Evolutionary conservation across 306 rosid genomes (phyloP).

Genomic region (Lithocarpus polystachyus): DNA sequence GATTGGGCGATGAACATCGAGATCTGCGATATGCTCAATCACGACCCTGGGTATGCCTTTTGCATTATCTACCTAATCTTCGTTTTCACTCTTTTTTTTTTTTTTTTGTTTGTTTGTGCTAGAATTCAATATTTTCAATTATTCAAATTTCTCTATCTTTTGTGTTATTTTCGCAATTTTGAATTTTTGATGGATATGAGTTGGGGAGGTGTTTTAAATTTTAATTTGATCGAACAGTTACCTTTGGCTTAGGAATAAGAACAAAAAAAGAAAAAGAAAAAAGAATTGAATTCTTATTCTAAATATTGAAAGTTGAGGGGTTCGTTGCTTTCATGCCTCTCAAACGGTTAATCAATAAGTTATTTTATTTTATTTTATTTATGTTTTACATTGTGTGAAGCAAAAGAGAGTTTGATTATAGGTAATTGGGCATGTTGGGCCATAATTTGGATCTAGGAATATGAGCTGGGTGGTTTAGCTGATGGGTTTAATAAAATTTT

Average conservation of each 20-base stretch:
- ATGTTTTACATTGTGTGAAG: neutral
- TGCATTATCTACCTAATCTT: slow-evolving; percentile 9
- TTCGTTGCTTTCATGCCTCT: neutral
- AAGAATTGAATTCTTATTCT: neutral
- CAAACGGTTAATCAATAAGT: neutral
- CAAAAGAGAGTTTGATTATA: neutral
- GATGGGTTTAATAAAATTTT: neutral
- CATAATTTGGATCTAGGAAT: neutral
- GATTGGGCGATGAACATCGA: slow-evolving; percentile 99
- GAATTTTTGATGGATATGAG: neutral
- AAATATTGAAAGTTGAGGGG: neutral
- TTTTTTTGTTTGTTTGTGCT: neutral
- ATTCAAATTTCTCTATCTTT: neutral
- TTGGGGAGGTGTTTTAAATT: slow-evolving; percentile 5
- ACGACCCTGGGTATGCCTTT: slow-evolving; percentile 74
- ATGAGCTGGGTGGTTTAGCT: neutral
- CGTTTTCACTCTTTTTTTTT: slow-evolving; percentile 10
- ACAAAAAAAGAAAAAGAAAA: neutral
- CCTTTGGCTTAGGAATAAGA: neutral
- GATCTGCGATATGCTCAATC: slow-evolving; percentile 93
- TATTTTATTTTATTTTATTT: neutral
- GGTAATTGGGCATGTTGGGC: neutral
- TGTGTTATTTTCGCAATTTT: neutral
- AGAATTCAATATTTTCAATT: neutral
- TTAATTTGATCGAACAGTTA: slow-evolving; percentile 22